Evolutionary conservation across 2,329 filamentous ascomycete species (phyloP), one percentile per base, ranked within the genome.

Genomic region (Eutypa lata): DNA sequence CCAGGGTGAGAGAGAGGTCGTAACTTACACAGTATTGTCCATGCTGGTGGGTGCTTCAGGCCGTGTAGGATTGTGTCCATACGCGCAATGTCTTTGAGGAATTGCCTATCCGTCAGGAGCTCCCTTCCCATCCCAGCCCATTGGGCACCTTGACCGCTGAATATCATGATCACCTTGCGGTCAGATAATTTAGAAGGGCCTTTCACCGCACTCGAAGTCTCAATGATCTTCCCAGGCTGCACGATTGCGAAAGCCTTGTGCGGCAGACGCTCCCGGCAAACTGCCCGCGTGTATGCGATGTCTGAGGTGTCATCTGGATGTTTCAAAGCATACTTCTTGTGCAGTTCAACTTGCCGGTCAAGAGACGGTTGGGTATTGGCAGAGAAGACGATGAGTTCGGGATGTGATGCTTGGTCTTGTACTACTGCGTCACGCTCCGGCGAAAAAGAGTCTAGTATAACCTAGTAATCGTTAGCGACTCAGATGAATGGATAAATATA

Each of bases 101-200:
- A 64, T 14, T 55, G 49, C 3, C 44, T 37, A 13, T 57, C 52
- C 3, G 53, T 49, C 14, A 57, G 43, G n/a, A 65, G 49, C 3
- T 59, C 64, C 47, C 58, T 59, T 18, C 61, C 61, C 56, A 64
- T 62, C 16, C 51, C 47, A 3, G 57, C 57, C 62, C 63, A 69
- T 37, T 70, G 67, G 2, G 65, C 65, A 2, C 68, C 68, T 35
- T 70, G 68, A 4, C 67, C 68, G 3, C 64, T 68, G 55, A 70
- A 70, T 13, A 66, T 53, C 53, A 63, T 62, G 7, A 54, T 55
- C 4, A 60, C 33, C 22, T 53, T 55, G 24, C 54, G 59, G 16
- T 48, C 43, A 37, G 38, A 51, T 13, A 38, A 49, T 42, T 55
- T 61, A 22, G 48, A 51, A 2, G 51, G 51, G 31, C 28, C 42